Conservation (phyloP, 306 rosid genomes). For the Prunus mira region DNA sequence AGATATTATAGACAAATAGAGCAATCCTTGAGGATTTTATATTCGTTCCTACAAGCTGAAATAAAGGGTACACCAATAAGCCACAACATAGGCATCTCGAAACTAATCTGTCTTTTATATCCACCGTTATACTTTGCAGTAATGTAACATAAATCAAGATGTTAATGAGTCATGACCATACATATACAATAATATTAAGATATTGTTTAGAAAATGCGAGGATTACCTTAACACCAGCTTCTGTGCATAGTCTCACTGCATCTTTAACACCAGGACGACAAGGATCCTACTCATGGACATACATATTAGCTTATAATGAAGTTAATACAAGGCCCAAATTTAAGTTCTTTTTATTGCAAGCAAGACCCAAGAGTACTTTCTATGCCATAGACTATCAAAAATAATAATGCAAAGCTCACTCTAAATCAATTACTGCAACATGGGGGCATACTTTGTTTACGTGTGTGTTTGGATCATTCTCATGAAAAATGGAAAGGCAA, state of each 20-base stretch:
- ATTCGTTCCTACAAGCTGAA: not conserved
- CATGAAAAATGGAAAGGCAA: slow-evolving; percentile 5
- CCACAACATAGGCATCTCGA: not conserved
- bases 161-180: not conserved
- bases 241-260: slow-evolving; percentile 70
- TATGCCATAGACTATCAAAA: not conserved
- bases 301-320: not conserved
- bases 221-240: slow-evolving; percentile 91
- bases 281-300: slow-evolving; percentile 62
- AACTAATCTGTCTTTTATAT: not conserved
- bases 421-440: not conserved
- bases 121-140: not conserved
- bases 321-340: not conserved
- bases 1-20: not conserved
- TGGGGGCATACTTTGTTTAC: not conserved
- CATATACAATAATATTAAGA: not conserved
- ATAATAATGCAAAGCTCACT: not conserved
- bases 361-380: not conserved
- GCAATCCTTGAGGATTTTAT: not conserved
- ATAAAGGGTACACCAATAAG: not conserved
- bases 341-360: not conserved
- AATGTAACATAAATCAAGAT: not conserved
- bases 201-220: slow-evolving; percentile 17
- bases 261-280: slow-evolving; percentile 80
- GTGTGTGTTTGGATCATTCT: not conserved